Evolutionary conservation across 2,329 filamentous ascomycete species (phyloP).

Genomic region (Ophiostoma quercus): DNA sequence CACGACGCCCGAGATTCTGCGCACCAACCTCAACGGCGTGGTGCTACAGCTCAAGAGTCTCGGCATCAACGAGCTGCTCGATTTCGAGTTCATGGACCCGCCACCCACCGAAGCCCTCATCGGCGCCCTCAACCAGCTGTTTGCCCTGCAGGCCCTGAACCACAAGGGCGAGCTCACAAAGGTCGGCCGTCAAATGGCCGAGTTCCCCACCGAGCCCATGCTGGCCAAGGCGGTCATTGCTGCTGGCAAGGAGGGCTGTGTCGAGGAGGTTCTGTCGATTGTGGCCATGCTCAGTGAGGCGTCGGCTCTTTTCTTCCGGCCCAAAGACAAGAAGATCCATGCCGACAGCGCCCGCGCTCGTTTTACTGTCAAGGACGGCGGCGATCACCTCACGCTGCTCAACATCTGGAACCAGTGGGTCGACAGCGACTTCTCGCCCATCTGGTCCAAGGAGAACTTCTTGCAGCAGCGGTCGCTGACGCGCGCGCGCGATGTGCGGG

Average conservation of each 20-base stretch:
- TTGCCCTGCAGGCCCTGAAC: slow-evolving; percentile 83
- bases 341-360: slow-evolving; percentile 84
- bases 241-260: slow-evolving; percentile 84
- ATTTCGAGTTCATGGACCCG: slow-evolving; percentile 95
- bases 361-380: slow-evolving; percentile 85
- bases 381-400: slow-evolving; percentile 80
- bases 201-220: slow-evolving; percentile 66
- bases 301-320: slow-evolving; percentile 84
- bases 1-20: slow-evolving; percentile 87
- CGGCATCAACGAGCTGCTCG: slow-evolving; percentile 84
- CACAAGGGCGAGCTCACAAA: slow-evolving; percentile 85
- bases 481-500: slow-evolving; percentile 82
- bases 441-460: slow-evolving; percentile 92
- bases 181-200: slow-evolving; percentile 86
- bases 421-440: slow-evolving; percentile 78
- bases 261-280: slow-evolving; percentile 86
- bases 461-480: slow-evolving; percentile 85
- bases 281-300: slow-evolving; percentile 92
- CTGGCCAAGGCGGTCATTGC: slow-evolving; percentile 83
- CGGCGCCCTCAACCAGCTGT: slow-evolving; percentile 81
- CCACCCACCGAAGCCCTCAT: slow-evolving; percentile 87
- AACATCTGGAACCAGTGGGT: slow-evolving; percentile 97
- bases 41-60: slow-evolving; percentile 83
- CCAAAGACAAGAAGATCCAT: slow-evolving; percentile 95
- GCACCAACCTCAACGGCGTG: slow-evolving; percentile 78